Base-by-base conservation (phyloP, 768 basidiomycete species). In the Boletellus ananas region DNA sequence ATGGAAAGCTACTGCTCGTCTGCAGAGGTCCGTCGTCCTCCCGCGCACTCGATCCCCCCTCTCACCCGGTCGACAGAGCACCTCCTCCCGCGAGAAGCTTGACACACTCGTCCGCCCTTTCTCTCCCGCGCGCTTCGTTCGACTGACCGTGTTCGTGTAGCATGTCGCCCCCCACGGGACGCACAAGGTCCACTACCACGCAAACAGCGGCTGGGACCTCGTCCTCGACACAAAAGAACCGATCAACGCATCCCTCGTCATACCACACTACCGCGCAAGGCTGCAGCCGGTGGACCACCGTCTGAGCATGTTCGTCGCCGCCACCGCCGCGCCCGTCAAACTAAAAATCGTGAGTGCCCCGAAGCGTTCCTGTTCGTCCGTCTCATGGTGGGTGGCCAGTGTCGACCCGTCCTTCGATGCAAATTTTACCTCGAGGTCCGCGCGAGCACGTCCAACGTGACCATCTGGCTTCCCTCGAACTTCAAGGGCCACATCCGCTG, bases 201-300 rank as follows among this genome's bases (percentile, higher is more conserved):
- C 75, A 23, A 71, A 77, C 35, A 74, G 79, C 14, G 76, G 80
- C 51, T 87, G 84, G 79, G 87, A 90, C 60, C 85, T 82, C 59
- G 71, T 86, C 56, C 78, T 85, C 53, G 73, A 75, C 14, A 73
- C 75, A 11, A 67, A 73, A 49, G 65, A 71, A 31, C 68, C 81
- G 11, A 70, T 88, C 50, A 84, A 90, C 59, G 61, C 86, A 45
- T 80, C 83, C 20, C 78, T 90, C 42, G 77, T 80, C 20, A 72
- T 90, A 40, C 88, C 88, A 2, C 88, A 90, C 60, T 88, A 88
- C 60, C 86, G 88, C 36, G 87, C 88, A 11, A 79, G 80, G 34
- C 72, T 80, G 56, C 86, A 90, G 59, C 87, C 88, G 0, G 65
- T 85, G 25, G 78, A 82, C 35, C 82, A 89, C 66, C 83, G 84